Base-by-base conservation (phyloP, 805 yeast species). In the Yarrowia phangngaensis region DNA sequence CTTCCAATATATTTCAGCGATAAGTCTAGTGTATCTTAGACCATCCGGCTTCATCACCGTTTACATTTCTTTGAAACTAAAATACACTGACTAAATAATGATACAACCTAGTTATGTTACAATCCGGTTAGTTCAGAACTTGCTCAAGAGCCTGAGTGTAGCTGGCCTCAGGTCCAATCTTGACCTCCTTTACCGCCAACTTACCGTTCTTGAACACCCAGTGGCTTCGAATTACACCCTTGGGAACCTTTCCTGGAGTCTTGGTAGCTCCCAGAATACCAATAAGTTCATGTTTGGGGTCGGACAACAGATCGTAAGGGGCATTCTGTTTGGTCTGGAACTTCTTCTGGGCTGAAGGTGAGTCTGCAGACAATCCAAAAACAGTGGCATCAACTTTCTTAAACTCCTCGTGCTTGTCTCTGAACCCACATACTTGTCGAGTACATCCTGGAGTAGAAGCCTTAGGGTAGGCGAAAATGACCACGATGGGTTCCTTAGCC, bases 401-500 rank as follows among this genome's bases (percentile, higher is more conserved):
- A 58, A 84, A 74, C 31, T 73, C 69, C 2, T 72, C 70, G 62
- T 68, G 80, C 57, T 77, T 77, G 55, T 77, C 80, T 58, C 92
- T 79, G 63, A 83, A 92, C 0, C 96, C 96, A 62, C 84, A 76
- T 2, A 89, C 97, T 67, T 90, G 98, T 58, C 87, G 76, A 1
- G 98, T 90, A 66, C 98, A 92, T 3, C 98, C 98, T 1, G 96
- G 95, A 0, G 97, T 90, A 19, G 83, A 79, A 0, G 97, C 97
- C 60, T 75, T 82, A 48, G 97, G 97, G 62, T 89, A 90, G 14
- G 95, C 59, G 48, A 65, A 81, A 15, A 80, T 69, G 20, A 80
- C 71, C 11, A 78, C 65, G 14, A 69, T 64, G 27, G 75, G 69
- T 7, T 19, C 23, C 64, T 64, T 14, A 58, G 55, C 7, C 69